These are phyloP conservation scores for bread wheat (Triticum aestivum) DNA, from an alignment of 176 grass and related monocot species.

Conservation along the genomic window IWGSC_CS_RefSeq_v2.1 NC_057808.1:401652689-401653188, in stretches of 20 bases:
- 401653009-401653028: not conserved
- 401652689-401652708: slow-evolving; percentile 74
- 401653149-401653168: not conserved
- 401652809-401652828: slow-evolving; percentile 10
- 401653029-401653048: not conserved
- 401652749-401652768: slow-evolving; percentile 74
- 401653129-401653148: not conserved
- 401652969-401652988: not conserved
- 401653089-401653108: not conserved
- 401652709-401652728: slow-evolving; percentile 57
- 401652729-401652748: slow-evolving; percentile 72
- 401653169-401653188: not conserved
- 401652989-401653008: not conserved
- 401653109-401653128: no score
- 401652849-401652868: not conserved
- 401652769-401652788: slow-evolving; percentile 82
- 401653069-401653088: slow-evolving; percentile 10
- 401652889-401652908: not conserved
- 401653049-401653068: not conserved
- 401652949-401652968: not conserved
- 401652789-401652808: not conserved
- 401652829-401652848: not conserved
- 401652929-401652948: not conserved
- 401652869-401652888: not conserved
- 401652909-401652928: not conserved